phyloP scores from a whole-genome alignment of 2,329 filamentous ascomycete species.

The Talaromyces funiculosus region DNA sequence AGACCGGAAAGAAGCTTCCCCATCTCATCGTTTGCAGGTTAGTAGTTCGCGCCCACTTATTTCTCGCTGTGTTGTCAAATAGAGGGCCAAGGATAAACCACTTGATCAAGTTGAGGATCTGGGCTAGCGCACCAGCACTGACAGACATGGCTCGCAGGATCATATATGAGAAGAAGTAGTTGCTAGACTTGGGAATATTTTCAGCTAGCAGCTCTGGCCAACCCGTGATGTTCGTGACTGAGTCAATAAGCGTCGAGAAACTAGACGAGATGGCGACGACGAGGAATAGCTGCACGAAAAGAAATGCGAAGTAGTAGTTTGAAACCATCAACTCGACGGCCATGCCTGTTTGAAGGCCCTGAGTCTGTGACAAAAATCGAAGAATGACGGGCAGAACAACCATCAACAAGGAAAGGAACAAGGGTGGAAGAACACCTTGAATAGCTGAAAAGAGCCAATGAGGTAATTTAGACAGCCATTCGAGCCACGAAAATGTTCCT shows the following conservation, averaged over 20 bases:
- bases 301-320: slow-evolving; percentile 84
- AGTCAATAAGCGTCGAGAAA: slow-evolving; percentile 59
- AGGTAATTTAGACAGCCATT: slow-evolving; percentile 61
- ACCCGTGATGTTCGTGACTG: slow-evolving; percentile 61
- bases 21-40: slow-evolving; percentile 71
- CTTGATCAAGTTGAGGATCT: slow-evolving; percentile 69
- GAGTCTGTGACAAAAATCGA: slow-evolving; percentile 63
- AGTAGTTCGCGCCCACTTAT: slow-evolving; percentile 83
- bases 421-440: slow-evolving; percentile 79
- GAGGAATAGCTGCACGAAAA: slow-evolving; percentile 92
- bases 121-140: slow-evolving; percentile 81
- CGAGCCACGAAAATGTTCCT: slow-evolving; percentile 60
- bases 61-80: slow-evolving; percentile 71
- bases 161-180: slow-evolving; percentile 99
- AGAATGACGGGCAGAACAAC: slow-evolving; percentile 76
- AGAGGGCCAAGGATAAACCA: slow-evolving; percentile 80
- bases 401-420: slow-evolving; percentile 70
- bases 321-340: slow-evolving; percentile 79
- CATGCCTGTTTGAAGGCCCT: slow-evolving; percentile 77
- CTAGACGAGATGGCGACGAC: slow-evolving; percentile 82
- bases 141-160: slow-evolving; percentile 87
- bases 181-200: slow-evolving; percentile 78
- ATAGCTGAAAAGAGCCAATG: slow-evolving; percentile 59
- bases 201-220: slow-evolving; percentile 67
- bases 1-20: slow-evolving; percentile 92